A percentile compares a stretch with the other conserved stretches of the same genome.
Evolutionary conservation across 495 filamentous ascomycete genomes (phyloP).

Genomic region (Talaromyces thailandensis): DNA sequence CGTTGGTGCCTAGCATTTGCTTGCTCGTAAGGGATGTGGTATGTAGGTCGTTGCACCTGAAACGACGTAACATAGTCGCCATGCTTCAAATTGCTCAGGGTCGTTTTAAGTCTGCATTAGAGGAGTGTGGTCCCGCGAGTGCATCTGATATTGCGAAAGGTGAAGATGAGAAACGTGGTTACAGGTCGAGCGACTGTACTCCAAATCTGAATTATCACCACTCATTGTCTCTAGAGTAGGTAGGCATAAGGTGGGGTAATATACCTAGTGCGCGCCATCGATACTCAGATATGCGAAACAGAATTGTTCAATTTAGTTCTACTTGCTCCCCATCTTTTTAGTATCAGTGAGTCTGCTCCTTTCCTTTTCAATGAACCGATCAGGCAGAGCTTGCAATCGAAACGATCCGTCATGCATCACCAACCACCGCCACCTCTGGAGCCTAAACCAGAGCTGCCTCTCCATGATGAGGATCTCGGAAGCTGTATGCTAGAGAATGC

Average conservation of each 20-base stretch:
- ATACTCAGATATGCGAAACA: neutral
- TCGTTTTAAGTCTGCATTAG: neutral
- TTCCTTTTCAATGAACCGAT: neutral
- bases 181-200: no score
- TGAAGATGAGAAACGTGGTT: no score
- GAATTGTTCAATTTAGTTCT: no score
- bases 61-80: neutral
- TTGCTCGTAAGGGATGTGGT: neutral
- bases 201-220: no score
- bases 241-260: no score
- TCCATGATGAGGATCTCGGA: neutral
- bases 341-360: neutral
- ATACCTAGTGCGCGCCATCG: no score
- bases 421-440: neutral
- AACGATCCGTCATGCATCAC: neutral
- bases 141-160: neutral
- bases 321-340: neutral
- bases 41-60: neutral
- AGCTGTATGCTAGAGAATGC: neutral
- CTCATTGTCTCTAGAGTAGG: no score
- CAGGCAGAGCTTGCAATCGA: neutral
- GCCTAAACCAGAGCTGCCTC: neutral
- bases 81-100: no score
- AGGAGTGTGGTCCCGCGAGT: neutral
- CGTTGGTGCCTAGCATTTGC: neutral